phyloP scores from a whole-genome alignment of 129 eudicot species.

The Gnaphalium uliginosum region DNA sequence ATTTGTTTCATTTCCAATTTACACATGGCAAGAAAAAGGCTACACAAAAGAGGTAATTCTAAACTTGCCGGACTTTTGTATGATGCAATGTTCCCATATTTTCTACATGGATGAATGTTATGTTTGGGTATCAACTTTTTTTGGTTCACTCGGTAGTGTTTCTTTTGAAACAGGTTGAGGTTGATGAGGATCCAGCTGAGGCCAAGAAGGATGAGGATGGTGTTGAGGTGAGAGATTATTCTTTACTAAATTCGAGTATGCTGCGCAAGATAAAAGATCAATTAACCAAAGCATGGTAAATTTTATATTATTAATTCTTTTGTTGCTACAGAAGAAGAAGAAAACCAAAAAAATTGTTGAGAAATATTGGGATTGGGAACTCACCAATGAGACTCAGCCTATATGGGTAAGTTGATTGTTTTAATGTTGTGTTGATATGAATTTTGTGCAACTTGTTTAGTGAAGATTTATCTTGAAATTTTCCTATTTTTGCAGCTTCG shows the following conservation, averaged over 20 bases:
- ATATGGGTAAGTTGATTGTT: constrained; percentile 69
- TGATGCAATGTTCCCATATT: neutral
- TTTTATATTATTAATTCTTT: constrained; percentile 1
- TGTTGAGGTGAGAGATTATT: constrained; percentile 43
- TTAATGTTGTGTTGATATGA: neutral
- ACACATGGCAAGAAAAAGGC: constrained; percentile 98
- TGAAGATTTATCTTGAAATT: constrained; percentile 9
- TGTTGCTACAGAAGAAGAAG: constrained; percentile 74
- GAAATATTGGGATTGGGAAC: constrained; percentile 99
- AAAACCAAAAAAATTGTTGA: constrained; percentile 93
- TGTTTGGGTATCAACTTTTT: constrained; percentile 1
- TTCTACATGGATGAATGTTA: neutral
- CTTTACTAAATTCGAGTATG: neutral
- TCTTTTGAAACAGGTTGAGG: constrained; percentile 62
- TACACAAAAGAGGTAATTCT: constrained; percentile 73
- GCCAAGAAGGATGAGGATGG: constrained; percentile 57
- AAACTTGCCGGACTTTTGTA: neutral
- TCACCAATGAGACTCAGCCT: constrained; percentile 92
- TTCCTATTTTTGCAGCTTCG: constrained; percentile 65
- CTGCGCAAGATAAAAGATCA: neutral
- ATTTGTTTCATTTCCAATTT: constrained; percentile 94
- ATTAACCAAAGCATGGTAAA: neutral
- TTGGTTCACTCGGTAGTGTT: neutral
- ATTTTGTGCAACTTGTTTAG: neutral
- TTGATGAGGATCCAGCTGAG: constrained; percentile 94